A percentile compares a stretch with the other conserved stretches of the same genome.
phyloP scores from a whole-genome alignment of 805 yeast genomes.

The Torulaspora microellipsoides region DNA sequence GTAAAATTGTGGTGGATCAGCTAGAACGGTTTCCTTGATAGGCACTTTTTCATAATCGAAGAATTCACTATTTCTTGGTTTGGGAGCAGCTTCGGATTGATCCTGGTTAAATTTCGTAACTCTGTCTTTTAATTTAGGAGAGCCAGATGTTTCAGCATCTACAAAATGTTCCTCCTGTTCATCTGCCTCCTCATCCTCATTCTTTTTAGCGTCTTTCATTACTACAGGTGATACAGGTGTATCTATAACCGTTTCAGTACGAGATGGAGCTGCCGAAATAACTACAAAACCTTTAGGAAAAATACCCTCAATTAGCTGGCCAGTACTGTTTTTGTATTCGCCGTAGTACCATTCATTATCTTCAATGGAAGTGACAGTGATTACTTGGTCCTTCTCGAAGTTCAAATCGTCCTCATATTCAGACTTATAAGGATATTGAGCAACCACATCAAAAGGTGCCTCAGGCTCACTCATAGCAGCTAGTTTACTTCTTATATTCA shows the following conservation, averaged over 20 bases:
- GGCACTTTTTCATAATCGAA: constrained; percentile 26
- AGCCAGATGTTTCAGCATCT: constrained; percentile 19
- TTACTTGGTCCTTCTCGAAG: constrained; percentile 61
- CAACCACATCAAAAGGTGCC: constrained; percentile 63
- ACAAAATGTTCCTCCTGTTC: constrained; percentile 11
- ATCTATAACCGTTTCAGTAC: background rate
- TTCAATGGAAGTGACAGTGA: constrained; percentile 72
- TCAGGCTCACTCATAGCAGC: constrained; percentile 24
- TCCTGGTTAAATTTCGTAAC: constrained; percentile 47
- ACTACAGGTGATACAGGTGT: background rate
- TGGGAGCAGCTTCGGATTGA: constrained; percentile 43
- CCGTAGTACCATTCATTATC: constrained; percentile 94
- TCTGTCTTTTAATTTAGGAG: constrained; percentile 39
- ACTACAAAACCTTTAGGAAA: constrained; percentile 86
- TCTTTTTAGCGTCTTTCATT: background rate
- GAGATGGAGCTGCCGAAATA: constrained; percentile 3
- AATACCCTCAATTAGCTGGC: constrained; percentile 57
- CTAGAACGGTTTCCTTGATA: constrained; percentile 52
- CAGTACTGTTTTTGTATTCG: constrained; percentile 41
- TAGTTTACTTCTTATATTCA: background rate
- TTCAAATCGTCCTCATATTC: constrained; percentile 81
- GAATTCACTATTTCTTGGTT: constrained; percentile 43
- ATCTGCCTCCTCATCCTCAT: constrained; percentile 1
- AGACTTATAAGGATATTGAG: constrained; percentile 61
- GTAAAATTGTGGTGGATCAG: constrained; percentile 56